phyloP scores from a whole-genome alignment of 1,284 basidiomycete genomes.

The Phellinidium pouzarii region DNA sequence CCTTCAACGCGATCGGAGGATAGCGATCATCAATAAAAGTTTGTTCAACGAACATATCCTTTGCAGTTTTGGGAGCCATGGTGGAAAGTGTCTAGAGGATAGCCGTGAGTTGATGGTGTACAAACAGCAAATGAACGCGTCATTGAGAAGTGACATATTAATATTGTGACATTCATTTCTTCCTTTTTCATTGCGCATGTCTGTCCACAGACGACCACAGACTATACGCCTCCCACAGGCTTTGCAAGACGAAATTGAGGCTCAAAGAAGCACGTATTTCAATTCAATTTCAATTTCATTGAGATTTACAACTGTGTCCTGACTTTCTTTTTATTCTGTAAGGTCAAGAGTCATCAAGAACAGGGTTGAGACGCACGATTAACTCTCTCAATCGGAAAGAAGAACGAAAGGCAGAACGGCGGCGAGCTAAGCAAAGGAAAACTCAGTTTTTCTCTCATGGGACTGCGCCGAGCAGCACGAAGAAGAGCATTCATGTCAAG shows the following conservation, averaged over 20 bases:
- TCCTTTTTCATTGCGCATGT: not conserved
- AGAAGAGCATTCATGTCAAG: not conserved
- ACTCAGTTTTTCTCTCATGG: constrained; percentile 12
- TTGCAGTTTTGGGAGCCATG: constrained; percentile 9
- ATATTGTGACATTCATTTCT: not conserved
- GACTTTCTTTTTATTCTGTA: no score
- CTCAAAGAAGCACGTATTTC: constrained; percentile 2
- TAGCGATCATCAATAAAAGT: constrained; percentile 3
- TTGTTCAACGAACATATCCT: not conserved
- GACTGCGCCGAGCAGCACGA: not conserved
- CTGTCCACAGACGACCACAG: not conserved
- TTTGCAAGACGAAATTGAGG: constrained; percentile 11
- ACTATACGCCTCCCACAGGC: constrained; percentile 12
- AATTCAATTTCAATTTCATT: not conserved
- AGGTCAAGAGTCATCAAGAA: not conserved
- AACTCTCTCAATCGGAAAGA: constrained; percentile 4
- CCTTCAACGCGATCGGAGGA: not conserved
- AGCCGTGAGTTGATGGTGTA: constrained; percentile 12
- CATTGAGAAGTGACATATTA: not conserved
- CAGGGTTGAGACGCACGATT: not conserved
- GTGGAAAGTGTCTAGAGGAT: not conserved
- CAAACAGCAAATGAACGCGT: not conserved
- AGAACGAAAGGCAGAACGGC: constrained; percentile 15
- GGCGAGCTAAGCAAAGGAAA: constrained; percentile 9
- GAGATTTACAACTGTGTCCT: no score